Percentiles rank a stretch among this genome's conserved stretches.
These are phyloP conservation scores for Boletellus dicymbophilus DNA, from an alignment of 1,284 basidiomycete species.

Conservation along the genomic window DNA sequence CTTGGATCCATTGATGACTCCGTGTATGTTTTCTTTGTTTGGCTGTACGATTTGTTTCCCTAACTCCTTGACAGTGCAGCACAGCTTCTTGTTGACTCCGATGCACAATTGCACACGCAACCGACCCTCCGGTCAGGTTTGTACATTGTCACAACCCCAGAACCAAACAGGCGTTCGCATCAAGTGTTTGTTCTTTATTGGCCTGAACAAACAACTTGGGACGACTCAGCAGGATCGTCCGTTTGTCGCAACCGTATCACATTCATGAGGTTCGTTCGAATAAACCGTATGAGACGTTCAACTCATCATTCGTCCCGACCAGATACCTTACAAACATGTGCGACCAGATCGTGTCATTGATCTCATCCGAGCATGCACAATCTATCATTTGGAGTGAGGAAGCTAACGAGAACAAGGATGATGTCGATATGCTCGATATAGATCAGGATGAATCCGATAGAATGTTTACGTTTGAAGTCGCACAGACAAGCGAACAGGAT, in stretches of 20 bases:
- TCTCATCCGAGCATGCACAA: constrained; percentile 47
- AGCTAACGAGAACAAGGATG: too few relatives aligned
- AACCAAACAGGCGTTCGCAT: too few relatives aligned
- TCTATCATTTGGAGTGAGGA: constrained; percentile 44
- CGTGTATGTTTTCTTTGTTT: constrained; percentile 32
- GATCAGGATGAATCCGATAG: constrained; percentile 46
- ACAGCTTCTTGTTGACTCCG: constrained; percentile 13
- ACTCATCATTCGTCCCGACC: too few relatives aligned
- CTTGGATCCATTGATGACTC: constrained; percentile 37
- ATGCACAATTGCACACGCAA: constrained; percentile 13
- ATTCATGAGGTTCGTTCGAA: constrained; percentile 67
- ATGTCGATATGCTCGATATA: constrained; percentile 27
- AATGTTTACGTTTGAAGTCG: constrained; percentile 56
- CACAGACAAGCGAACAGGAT: constrained; percentile 59
- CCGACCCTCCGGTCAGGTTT: constrained; percentile 50
- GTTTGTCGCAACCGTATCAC: constrained; percentile 54
- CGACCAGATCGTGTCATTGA: constrained; percentile 50
- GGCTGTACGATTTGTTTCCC: neutral
- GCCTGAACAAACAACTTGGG: constrained; percentile 64
- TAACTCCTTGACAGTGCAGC: constrained; percentile 11
- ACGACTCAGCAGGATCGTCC: constrained; percentile 47
- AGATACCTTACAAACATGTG: constrained; percentile 59
- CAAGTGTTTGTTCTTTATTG: constrained; percentile 55
- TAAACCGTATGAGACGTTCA: too few relatives aligned
- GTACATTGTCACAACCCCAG: too few relatives aligned